Conservation (phyloP, 805 yeast species). For the Wickerhamiella lipophila region DNA sequence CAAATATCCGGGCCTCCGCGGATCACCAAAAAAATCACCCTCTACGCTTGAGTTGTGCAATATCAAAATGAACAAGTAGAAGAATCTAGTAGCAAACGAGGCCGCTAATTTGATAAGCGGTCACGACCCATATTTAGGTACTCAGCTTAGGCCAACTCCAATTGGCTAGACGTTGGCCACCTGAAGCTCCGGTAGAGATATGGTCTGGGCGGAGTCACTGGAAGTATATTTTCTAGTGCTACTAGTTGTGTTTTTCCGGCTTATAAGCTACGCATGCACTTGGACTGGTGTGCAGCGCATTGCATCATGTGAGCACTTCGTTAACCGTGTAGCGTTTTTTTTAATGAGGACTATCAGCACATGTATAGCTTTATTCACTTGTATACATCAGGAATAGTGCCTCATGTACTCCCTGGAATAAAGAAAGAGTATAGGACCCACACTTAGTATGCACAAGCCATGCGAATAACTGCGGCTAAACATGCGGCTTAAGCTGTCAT, state of each 20-base stretch:
- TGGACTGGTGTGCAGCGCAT: not conserved
- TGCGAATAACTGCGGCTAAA: not conserved
- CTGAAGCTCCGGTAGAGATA: not conserved
- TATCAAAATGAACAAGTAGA: too few relatives aligned
- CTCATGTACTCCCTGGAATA: too few relatives aligned
- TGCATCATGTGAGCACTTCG: slow-evolving; percentile 1
- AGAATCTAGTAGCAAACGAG: too few relatives aligned
- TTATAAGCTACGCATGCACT: not conserved
- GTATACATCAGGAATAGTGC: too few relatives aligned
- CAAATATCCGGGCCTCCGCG: not conserved
- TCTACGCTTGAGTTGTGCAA: too few relatives aligned
- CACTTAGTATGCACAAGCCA: not conserved
- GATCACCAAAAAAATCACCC: too few relatives aligned
- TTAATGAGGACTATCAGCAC: not conserved
- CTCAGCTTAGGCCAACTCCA: too few relatives aligned
- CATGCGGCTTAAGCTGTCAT: not conserved
- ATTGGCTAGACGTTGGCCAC: too few relatives aligned
- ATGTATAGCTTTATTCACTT: too few relatives aligned
- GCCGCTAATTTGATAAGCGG: too few relatives aligned
- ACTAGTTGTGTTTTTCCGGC: not conserved
- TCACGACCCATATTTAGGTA: too few relatives aligned
- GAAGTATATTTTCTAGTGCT: not conserved
- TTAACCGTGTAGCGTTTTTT: not conserved
- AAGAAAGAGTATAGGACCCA: not conserved
- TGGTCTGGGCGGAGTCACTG: not conserved